Conservation (phyloP, 108 stramenopile genomes). For the Fistulifera solaris region DNA sequence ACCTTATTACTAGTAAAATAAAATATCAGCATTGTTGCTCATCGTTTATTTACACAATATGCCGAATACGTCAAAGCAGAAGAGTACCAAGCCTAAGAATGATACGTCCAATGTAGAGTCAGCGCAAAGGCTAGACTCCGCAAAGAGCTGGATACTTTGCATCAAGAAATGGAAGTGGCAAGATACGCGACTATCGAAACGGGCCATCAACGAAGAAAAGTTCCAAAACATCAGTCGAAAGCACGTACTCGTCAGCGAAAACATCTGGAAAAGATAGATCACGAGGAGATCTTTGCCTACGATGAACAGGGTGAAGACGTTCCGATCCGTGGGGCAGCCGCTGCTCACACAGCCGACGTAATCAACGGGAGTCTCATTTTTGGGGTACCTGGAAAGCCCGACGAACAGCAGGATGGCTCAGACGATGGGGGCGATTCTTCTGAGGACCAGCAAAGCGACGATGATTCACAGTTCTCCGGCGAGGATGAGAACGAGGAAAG, state of each 20-base stretch:
- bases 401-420: slow-evolving; percentile 5
- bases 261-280: slow-evolving; percentile 41
- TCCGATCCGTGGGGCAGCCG: slow-evolving; percentile 50
- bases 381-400: slow-evolving; percentile 8
- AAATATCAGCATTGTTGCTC: no score
- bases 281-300: slow-evolving; percentile 23
- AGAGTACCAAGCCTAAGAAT: no score
- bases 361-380: slow-evolving; percentile 27
- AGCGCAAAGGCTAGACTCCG: slow-evolving; percentile 1
- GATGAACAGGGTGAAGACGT: slow-evolving; percentile 13
- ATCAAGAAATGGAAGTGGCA: slow-evolving; percentile 66
- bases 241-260: slow-evolving; percentile 53
- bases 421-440: slow-evolving; percentile 3
- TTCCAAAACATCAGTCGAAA: slow-evolving; percentile 33
- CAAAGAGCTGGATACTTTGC: slow-evolving; percentile 30
- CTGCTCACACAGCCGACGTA: slow-evolving; percentile 48
- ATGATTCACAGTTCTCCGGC: neutral
- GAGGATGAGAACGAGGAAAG: slow-evolving; percentile 17
- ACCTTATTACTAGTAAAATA: no score
- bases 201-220: slow-evolving; percentile 35
- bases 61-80: no score
- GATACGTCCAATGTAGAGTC: no score
- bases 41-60: no score
- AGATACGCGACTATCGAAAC: slow-evolving; percentile 25
- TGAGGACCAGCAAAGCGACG: slow-evolving; percentile 4